Base-by-base conservation (phyloP, 176 grass and related monocot species). In the Oryza australiensis region DNA sequence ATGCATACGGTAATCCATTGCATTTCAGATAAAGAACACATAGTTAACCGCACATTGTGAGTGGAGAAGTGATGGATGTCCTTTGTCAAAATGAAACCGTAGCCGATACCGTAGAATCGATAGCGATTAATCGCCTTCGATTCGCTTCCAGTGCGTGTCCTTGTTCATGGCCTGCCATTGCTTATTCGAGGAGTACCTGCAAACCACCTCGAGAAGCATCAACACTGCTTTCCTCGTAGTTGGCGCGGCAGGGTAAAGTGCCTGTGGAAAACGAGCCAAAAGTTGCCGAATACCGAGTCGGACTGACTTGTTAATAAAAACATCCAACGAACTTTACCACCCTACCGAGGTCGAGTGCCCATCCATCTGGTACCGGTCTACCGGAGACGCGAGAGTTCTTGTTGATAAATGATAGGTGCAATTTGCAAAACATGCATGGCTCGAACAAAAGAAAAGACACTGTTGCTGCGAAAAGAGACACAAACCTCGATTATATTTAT, bases 271-370 rank as follows among this genome's bases (percentile, higher is more conserved):
- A 84, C 28, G 87, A 75, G 28, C 34, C 76, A 76, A 89, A 80
- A 79, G 45, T 38, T 16, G 3, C 15, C 48, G 63, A 68, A 63
- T 75, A 69, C 38, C 86, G 38, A 75, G 81, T 7, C 22, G 1
- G 65, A 6, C 65, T 48, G 27, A 27, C 38, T 48, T 38, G 68
- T 15, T 62, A 62, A 46, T 38, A 0, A 28, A n/a, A 86, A 66
- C 57, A 83, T 66, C 41, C 87, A 76, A 42, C 35, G 13, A 85
- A 65, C 77, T 89, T 89, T 89, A 51, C 40, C 77, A 64, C 12
- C 53, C 62, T 49, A 80, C 35, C 37, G 37, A 49, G 77, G 71
- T 32, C 10, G 2, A 62, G 70, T n/a, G 35, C 28, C 41, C 10
- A 43, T 48, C 40, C n/a, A 80, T 73, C 4, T 11, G 3, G 62